Evolutionary conservation across 139 green algal genomes (phyloP), one percentile per base, ranked within the genome.

Genomic region (Ettlia oleoabundans): DNA sequence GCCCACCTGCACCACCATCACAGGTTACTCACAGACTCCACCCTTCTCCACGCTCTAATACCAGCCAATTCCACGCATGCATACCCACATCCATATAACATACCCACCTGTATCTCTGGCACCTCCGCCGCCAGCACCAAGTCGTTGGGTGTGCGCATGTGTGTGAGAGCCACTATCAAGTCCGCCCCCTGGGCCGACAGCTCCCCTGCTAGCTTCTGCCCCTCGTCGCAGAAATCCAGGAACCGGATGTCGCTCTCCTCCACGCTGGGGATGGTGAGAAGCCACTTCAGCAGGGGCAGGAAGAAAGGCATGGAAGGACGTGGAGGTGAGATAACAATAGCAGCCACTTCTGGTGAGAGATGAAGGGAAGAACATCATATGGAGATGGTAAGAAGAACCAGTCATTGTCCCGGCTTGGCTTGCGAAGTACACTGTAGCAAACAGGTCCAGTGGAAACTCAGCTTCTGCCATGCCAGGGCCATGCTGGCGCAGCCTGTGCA

Each of bases 131-230:
- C 84, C 61, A 95, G 76, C 53, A 81, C 40, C 10, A 87, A 33
- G 80, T 97, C 93, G 80, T 96, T 96, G 47, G 90, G 89, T 28
- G 86, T 84, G 21, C 93, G 84, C 93, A 97, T 97, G 81, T 97
- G 93, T 1, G 93, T 97, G 19, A 97, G 79, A 10, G 93, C 93
- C 5, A 97, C 80, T 19, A 96, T 77, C 28, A 96, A 35, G 80
- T 95, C 92, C 1, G 82, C 92, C 1, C 91, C 82, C 42, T 89
- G 37, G 40, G 86, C 89, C 38, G 82, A 69, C 68, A 96, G 83
- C 37, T 90, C 10, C 0, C 33, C 22, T 0, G 86, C 87, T 42
- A 90, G 76, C 26, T 70, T n/a, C 4, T 82, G 61, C 5, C 89
- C 93, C 74, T 93, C 88, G 7, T 84, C 70, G 2, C 93, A 78